A percentile compares a stretch with the other conserved stretches of the same genome.
Conservation (phyloP, 768 basidiomycete species). For the Boletus speciosus region DNA sequence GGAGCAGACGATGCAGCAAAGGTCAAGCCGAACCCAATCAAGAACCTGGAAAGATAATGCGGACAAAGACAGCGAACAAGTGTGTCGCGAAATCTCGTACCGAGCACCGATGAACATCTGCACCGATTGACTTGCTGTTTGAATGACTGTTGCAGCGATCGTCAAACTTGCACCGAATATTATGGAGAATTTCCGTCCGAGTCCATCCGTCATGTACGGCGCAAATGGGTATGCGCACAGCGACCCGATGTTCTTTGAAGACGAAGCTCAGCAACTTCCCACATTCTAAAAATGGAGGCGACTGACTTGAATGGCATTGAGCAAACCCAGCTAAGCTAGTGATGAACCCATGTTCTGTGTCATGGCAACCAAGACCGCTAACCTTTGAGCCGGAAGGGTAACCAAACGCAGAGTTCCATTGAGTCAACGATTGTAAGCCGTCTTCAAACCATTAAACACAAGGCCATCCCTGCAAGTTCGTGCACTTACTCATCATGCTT, state of each 20-base stretch:
- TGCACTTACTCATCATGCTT: conserved; percentile 39
- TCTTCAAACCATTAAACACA: conserved; percentile 18
- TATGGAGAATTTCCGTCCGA: background rate
- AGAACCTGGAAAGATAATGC: background rate
- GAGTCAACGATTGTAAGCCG: conserved; percentile 35
- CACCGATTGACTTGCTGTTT: background rate
- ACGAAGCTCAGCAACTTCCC: background rate
- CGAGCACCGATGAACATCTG: background rate
- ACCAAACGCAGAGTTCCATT: conserved; percentile 35
- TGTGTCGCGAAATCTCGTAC: background rate
- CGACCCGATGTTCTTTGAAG: conserved; percentile 9
- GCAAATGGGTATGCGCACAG: background rate
- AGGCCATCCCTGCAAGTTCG: no score
- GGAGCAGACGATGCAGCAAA: background rate
- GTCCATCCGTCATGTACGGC: background rate
- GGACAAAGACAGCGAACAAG: background rate
- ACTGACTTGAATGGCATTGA: conserved; percentile 36
- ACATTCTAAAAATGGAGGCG: background rate
- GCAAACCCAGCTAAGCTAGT: conserved; percentile 29
- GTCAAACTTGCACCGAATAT: background rate
- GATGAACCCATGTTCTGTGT: background rate
- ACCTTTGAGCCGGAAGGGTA: conserved; percentile 31
- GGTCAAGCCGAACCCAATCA: background rate
- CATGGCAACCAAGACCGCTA: background rate
- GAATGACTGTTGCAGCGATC: background rate